A percentile compares a stretch with the other conserved stretches of the same genome.
Evolutionary conservation across 2,329 filamentous ascomycete species (phyloP).

Genomic region (Scorias spongiosa): DNA sequence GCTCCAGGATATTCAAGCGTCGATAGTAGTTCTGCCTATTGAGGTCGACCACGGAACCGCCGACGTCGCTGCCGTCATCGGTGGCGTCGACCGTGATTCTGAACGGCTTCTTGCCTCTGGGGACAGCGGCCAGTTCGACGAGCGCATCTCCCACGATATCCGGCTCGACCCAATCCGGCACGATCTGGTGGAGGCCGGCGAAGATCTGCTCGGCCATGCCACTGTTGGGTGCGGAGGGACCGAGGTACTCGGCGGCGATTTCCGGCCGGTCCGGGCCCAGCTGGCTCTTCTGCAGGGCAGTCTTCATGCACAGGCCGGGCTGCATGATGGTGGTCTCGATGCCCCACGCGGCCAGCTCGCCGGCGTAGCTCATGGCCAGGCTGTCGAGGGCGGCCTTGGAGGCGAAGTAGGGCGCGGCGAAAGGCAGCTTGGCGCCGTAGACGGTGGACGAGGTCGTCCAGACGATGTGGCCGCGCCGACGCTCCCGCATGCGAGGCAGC

Average conservation of each 20-base stretch:
- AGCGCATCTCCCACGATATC: conserved; percentile 4
- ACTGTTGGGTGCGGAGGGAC: conserved; percentile 1
- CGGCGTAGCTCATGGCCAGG: conserved; percentile 2
- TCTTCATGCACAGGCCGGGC: conserved; percentile 5
- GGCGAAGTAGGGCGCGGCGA: conserved; percentile 4
- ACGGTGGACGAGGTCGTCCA: conserved; percentile 4
- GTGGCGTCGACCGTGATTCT: background rate
- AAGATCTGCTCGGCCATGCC: conserved; percentile 4
- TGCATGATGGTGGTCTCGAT: conserved; percentile 4
- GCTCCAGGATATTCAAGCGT: conserved; percentile 3
- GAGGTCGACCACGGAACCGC: conserved; percentile 1
- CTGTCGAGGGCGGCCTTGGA: conserved; percentile 5
- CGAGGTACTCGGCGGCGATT: conserved; percentile 2
- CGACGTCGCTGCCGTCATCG: conserved; percentile 2
- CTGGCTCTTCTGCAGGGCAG: conserved; percentile 3
- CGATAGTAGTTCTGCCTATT: conserved; percentile 2
- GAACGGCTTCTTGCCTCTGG: conserved; percentile 3
- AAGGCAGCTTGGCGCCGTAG: conserved; percentile 4
- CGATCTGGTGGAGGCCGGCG: conserved; percentile 1
- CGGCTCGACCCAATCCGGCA: conserved; percentile 4
- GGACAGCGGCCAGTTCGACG: conserved; percentile 1
- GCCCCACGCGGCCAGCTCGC: conserved; percentile 4
- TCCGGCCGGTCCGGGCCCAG: conserved; percentile 1
- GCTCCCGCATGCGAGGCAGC: conserved; percentile 6
- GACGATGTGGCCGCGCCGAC: conserved; percentile 2